Evolutionary conservation across 179 eudicot species (phyloP), one percentile per base, ranked within the genome.

Genomic region (Nepenthes alata): DNA sequence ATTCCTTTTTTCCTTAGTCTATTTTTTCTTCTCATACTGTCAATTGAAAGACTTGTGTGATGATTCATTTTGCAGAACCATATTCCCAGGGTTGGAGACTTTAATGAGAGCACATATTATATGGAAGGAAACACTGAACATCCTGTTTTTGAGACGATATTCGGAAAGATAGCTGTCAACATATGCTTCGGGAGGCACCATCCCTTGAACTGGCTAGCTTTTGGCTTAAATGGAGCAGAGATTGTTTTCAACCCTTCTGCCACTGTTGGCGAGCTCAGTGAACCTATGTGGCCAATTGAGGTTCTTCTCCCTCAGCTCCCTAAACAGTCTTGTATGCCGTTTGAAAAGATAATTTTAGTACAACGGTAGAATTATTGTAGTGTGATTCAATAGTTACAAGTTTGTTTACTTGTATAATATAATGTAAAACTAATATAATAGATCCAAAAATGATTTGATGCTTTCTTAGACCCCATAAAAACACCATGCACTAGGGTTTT

Each of bases 271-370:
- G 93, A 85, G 73, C 96, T 93, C 70, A 93, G 96, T 66, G 98
- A 93, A 78, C 98, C 96, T 34, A 93, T 93, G 98, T 93, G 98
- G 98, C 90, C 98, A 51, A 86, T 93, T 53, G 98, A 93, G 98
- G 98, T 93, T 72, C 55, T 47, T 58, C 55, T 7, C n/a, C 45
- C 5, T 47, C 45, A 0, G 11, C 50, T 47, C 50, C 50, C 11
- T 47, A 6, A 47, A 8, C 25, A 25, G 1, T 25, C 25, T 25
- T 25, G 25, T 25, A 25, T 25, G 25, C 25, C 25, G 1, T 25
- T 25, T 25, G 25, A 25, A 25, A 25, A 25, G 25, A 25, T 25
- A 25, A 1, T 25, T 25, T 25, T 25, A 25, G 25, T 25, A 25
- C 25, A 25, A 25, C 25, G 25, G 25, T 25, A 25, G 25, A 25